phyloP scores from a whole-genome alignment of 2,329 filamentous ascomycete species.

The Trichoderma pleuroti region DNA sequence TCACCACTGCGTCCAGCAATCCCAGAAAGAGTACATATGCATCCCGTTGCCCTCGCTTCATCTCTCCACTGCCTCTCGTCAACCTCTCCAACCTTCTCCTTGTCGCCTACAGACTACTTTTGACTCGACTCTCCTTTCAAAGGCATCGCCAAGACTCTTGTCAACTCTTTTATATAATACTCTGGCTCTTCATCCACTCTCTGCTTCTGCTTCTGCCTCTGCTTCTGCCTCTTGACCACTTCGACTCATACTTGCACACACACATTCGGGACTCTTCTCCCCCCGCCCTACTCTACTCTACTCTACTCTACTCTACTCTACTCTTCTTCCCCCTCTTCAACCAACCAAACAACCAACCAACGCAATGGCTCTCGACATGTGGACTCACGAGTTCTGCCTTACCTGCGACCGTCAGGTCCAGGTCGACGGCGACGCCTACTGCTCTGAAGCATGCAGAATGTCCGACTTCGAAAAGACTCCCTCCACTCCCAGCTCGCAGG shows the following conservation, averaged over 20 bases:
- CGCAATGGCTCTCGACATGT: slow-evolving; percentile 58
- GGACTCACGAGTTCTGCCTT: slow-evolving; percentile 91
- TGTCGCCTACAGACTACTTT: not conserved
- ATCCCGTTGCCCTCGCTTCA: slow-evolving; percentile 24
- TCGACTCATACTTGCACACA: slow-evolving; percentile 22
- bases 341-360: not conserved
- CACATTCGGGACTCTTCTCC: not conserved
- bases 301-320: not conserved
- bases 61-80: slow-evolving; percentile 17
- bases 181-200: slow-evolving; percentile 18
- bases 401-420: slow-evolving; percentile 78
- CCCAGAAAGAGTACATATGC: slow-evolving; percentile 24
- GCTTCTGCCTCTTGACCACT: slow-evolving; percentile 16
- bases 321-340: too few species aligned
- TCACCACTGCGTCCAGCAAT: not conserved
- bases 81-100: not conserved
- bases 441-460: slow-evolving; percentile 85
- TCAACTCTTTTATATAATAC: not conserved
- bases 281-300: not conserved
- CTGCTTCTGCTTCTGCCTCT: too few species aligned
- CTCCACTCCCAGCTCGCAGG: slow-evolving; percentile 52
- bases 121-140: not conserved
- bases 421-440: slow-evolving; percentile 78
- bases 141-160: not conserved
- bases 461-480: slow-evolving; percentile 75